A percentile compares a stretch with the other conserved stretches of the same genome.
These are phyloP conservation scores for Madurella mycetomatis DNA, from an alignment of 2,329 filamentous ascomycete species.

Conservation along the genomic window DNA sequence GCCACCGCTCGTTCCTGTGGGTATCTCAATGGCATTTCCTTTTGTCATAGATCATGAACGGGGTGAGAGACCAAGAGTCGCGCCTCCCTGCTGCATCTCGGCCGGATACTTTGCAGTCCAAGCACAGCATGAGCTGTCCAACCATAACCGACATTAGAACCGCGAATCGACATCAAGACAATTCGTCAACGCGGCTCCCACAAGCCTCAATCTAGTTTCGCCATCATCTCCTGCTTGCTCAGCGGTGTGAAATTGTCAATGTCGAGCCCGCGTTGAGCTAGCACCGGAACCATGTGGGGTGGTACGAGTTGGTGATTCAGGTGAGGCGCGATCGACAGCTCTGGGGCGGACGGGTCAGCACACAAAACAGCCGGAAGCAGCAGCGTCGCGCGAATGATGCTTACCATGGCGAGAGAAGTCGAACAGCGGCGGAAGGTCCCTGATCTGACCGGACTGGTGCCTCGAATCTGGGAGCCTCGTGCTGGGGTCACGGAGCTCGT, in stretches of 20 bases:
- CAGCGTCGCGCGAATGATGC: conserved; percentile 28
- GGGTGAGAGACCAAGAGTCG: conserved; percentile 19
- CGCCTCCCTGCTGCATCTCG: conserved; percentile 19
- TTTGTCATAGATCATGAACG: conserved; percentile 23
- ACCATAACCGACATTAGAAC: conserved; percentile 18
- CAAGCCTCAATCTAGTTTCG: conserved; percentile 77
- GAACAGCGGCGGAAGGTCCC: conserved; percentile 83
- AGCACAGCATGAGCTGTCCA: conserved; percentile 23
- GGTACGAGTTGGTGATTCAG: conserved; percentile 89
- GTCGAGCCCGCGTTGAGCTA: conserved; percentile 76
- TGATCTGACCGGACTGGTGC: conserved; percentile 72
- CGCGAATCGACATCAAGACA: conserved; percentile 14
- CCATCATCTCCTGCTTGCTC: conserved; percentile 94
- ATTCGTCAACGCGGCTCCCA: conserved; percentile 8
- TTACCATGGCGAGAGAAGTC: conserved; percentile 92
- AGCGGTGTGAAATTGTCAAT: conserved; percentile 91
- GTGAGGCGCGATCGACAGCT: conserved; percentile 89
- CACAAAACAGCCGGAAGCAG: conserved; percentile 1
- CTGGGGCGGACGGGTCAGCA: conserved; percentile 43
- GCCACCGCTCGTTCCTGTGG: conserved; percentile 16
- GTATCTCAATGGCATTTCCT: conserved; percentile 21
- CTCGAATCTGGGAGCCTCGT: conserved; percentile 92
- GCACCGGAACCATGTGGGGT: conserved; percentile 67
- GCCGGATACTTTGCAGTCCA: conserved; percentile 23
- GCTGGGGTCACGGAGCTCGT: conserved; percentile 87